Conservation (phyloP, 2,329 filamentous ascomycete species). For the Pseudophaeomoniella oleicola region DNA sequence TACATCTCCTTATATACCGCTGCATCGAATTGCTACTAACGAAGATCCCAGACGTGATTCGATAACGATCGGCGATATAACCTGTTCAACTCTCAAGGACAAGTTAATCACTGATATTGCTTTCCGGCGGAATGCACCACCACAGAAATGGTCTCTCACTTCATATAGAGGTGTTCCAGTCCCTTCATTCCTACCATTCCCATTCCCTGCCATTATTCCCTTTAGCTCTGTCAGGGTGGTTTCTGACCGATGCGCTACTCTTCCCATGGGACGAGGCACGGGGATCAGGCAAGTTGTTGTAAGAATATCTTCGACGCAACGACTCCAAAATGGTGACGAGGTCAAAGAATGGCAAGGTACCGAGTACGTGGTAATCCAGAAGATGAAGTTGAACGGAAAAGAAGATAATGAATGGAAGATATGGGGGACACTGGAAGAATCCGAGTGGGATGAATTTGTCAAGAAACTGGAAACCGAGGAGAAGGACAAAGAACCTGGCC, state of each 20-base stretch:
- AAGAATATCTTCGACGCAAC: conserved; percentile 1
- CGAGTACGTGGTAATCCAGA: conserved; percentile 36
- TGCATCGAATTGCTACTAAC: too few species aligned
- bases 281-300: conserved; percentile 1
- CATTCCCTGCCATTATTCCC: background rate
- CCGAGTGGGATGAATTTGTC: background rate
- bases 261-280: background rate
- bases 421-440: conserved; percentile 22
- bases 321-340: conserved; percentile 6
- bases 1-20: too few species aligned
- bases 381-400: conserved; percentile 23
- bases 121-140: background rate
- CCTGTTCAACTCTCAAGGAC: background rate
- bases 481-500: background rate
- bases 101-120: background rate
- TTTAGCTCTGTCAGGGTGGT: background rate
- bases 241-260: background rate
- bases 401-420: conserved; percentile 28
- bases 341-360: conserved; percentile 25
- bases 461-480: too few species aligned
- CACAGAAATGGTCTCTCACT: background rate
- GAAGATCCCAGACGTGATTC: too few species aligned
- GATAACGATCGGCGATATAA: too few species aligned
- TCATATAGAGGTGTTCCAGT: background rate
- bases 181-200: background rate